Conservation (phyloP, 106 monocot genomes). For the Phalaenopsis aphrodite region DNA sequence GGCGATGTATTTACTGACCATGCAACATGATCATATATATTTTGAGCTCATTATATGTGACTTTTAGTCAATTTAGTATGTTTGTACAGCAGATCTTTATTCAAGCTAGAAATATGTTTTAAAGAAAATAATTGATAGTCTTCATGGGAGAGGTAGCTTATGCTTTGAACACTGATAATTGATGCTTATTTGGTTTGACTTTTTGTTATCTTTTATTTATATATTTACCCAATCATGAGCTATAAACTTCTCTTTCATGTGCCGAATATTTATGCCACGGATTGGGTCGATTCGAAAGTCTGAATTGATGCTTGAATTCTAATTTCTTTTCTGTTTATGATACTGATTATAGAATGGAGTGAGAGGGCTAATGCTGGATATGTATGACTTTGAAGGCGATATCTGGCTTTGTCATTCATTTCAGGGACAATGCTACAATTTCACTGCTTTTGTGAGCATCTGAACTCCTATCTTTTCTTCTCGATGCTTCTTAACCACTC, state of each 20-base stretch:
- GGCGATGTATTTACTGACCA: too few relatives aligned
- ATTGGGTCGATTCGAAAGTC: neutral
- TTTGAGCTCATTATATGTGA: too few relatives aligned
- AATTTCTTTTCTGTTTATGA: slow-evolving; percentile 1
- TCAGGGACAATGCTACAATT: slow-evolving; percentile 91
- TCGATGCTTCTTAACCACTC: neutral
- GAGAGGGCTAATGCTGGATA: slow-evolving; percentile 90
- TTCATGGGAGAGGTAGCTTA: too few relatives aligned
- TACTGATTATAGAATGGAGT: slow-evolving; percentile 65
- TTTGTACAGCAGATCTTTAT: too few relatives aligned
- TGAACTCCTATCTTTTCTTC: neutral
- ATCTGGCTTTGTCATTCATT: slow-evolving; percentile 98
- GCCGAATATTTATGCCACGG: neutral
- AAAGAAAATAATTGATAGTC: too few relatives aligned
- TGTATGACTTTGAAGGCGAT: slow-evolving; percentile 89
- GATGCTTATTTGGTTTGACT: too few relatives aligned
- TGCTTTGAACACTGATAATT: neutral
- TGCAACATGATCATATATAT: too few relatives aligned
- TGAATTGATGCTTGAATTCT: neutral
- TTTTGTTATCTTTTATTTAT: neutral
- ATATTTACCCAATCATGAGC: neutral
- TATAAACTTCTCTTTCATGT: slow-evolving; percentile 1
- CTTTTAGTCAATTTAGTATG: too few relatives aligned
- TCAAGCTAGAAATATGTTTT: too few relatives aligned
- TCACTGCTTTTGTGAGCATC: slow-evolving; percentile 87